Evolutionary conservation across 192 early-diverging fungal species (phyloP), one percentile per base, ranked within the genome.

Genomic region (Mortierella antarctica): DNA sequence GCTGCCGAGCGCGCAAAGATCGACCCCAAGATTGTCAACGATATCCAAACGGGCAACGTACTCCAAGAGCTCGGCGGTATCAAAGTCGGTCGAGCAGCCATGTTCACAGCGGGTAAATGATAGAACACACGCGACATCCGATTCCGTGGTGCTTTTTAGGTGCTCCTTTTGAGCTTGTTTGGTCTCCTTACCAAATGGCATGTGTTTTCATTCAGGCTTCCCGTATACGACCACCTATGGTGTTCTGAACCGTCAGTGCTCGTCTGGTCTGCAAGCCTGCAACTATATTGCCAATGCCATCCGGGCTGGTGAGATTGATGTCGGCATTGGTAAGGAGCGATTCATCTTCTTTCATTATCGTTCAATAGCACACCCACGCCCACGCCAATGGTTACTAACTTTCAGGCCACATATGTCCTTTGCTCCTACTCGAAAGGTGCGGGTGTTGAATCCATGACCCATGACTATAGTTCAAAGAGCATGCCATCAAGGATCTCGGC

Each of bases 1-100:
- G 80, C 92, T 6, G 80, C 94, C 14, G 90, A 92, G 58, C 83
- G 92, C 61, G 92, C 93, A 64, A 91, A 93, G 52, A 90, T 97
- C 47, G 93, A 98, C 67, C 94, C 96, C 48, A 83, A 87, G 42
- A 73, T 95, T 57, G 95, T 98, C 42, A 88, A 98, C 71, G 97
- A 98, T 69, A 96, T 98, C 71, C 91, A 92, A 84, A 95, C 97
- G n/a, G 97, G 97, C 62, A 97, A 93, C 71, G 96, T 97, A 49
- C 87, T 95, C 46, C 91, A 95, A 64, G 91, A 95, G 40, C 94
- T 93, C 51, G 96, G 95, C 45, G 96, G 95, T 52, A 95, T 95
- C 70, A 95, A 91, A 62, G 91, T 89, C 53, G 94, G 96, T 23
- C 92, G 97, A 49, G 96, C 96, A 89, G 96, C 97, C 40, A 89